Evolutionary conservation across 371 early-diverging fungal genomes (phyloP).

Genomic region (Mucor irregularis): DNA sequence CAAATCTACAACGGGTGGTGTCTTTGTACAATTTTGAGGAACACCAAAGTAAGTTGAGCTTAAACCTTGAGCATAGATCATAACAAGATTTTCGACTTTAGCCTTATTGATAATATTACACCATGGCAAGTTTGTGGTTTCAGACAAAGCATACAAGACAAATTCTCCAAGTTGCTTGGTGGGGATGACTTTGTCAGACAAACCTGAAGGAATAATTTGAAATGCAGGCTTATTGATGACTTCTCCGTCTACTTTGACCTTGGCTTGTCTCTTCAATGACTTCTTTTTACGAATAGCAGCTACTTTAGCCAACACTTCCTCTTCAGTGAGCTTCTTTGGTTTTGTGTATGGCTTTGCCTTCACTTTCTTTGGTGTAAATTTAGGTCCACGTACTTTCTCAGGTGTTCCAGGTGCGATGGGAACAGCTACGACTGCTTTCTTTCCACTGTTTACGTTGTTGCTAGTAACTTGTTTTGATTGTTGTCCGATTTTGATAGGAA

Average conservation of each 20-base stretch:
- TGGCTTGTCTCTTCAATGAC: slow-evolving; percentile 12
- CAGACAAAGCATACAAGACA: slow-evolving; percentile 34
- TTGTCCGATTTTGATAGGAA: no score
- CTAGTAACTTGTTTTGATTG: no score
- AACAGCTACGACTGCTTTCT: neutral
- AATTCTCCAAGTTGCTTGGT: slow-evolving; percentile 36
- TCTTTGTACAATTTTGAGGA: slow-evolving; percentile 1
- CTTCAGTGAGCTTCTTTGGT: slow-evolving; percentile 5
- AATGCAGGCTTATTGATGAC: slow-evolving; percentile 22
- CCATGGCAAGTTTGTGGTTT: slow-evolving; percentile 31
- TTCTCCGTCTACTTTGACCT: slow-evolving; percentile 14
- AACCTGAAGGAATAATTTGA: slow-evolving; percentile 14
- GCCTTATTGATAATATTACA: slow-evolving; percentile 27
- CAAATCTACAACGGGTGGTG: slow-evolving; percentile 20
- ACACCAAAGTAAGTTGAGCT: slow-evolving; percentile 35
- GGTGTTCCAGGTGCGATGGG: neutral
- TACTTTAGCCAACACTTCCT: slow-evolving; percentile 23
- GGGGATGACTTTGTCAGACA: slow-evolving; percentile 14
- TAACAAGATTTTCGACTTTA: slow-evolving; percentile 26
- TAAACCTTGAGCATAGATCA: slow-evolving; percentile 41
- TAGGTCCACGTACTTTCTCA: neutral
- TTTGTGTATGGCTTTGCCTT: slow-evolving; percentile 3
- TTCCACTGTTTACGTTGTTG: no score
- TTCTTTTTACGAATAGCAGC: slow-evolving; percentile 28
- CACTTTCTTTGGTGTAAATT: slow-evolving; percentile 6